Base-by-base conservation (phyloP, 2,329 filamentous ascomycete species). In the Fusarium subtropicale region DNA sequence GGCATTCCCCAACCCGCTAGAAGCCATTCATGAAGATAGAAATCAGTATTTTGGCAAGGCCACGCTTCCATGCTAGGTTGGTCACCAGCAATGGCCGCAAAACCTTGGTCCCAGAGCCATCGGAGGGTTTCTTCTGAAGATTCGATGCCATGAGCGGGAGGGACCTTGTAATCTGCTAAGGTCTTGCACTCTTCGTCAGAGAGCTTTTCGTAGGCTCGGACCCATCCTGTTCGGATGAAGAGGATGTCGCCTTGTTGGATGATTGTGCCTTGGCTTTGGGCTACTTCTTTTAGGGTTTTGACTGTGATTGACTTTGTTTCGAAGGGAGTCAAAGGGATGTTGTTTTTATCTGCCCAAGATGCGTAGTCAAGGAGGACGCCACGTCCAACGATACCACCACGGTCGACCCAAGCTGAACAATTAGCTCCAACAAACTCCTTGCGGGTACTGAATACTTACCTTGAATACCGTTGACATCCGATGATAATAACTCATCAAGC, bases 91-190 rank as follows among this genome's bases (percentile, higher is more conserved):
- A 88, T 82, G 2, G 87, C 87, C 0, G 86, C 78, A 68, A 90
- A 88, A 16, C 51, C 60, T 8, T 84, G 80, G 56, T 88, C 83
- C 86, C 87, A 89, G 20, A 89, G 77, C 87, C 87, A 90, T 38
- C 81, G 79, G 16, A 87, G 79, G 9, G 82, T 83, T 7, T 80
- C 81, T 18, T 83, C 78, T 4, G 81, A 82, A 1, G 83, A 83
- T 51, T 86, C 80, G 3, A 87, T 78, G 1, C 86, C 86, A 56
- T 77, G 73, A 9, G 73, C 63, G 2, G 79, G 75, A 0, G 78
- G 78, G 0, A 74, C 60, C 0, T 69, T 65, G 8, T 74, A 73
- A 9, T 76, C 73, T 5, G 77, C 76, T 2, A 83, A 71, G 8
- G 79, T 69, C 2, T 71, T 74, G 24, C 82, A 78, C 54, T 84